Conservation (phyloP, 2,329 filamentous ascomycete genomes). For the Penicillium sp. region DNA sequence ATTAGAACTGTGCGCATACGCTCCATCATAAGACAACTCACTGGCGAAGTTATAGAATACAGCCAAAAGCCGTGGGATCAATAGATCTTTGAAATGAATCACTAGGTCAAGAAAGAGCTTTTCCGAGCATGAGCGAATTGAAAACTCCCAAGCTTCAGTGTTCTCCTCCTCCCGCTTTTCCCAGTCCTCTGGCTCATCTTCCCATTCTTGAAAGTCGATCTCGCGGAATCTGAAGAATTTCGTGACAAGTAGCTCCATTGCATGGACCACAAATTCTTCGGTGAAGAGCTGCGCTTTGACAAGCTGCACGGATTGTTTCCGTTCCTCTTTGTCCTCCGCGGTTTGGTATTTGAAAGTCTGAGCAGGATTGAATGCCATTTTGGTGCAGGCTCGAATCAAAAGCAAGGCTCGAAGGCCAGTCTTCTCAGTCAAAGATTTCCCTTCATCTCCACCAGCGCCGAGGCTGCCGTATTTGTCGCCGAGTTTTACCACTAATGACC, state of each 20-base stretch:
- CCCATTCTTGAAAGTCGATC: constrained; percentile 84
- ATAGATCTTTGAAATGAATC: constrained; percentile 77
- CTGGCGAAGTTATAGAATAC: constrained; percentile 78
- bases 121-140: constrained; percentile 86
- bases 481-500: constrained; percentile 73
- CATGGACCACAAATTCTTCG: constrained; percentile 69
- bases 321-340: constrained; percentile 70
- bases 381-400: constrained; percentile 74
- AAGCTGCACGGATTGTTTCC: constrained; percentile 62
- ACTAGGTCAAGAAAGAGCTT: constrained; percentile 90
- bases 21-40: constrained; percentile 37
- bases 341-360: constrained; percentile 82
- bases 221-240: constrained; percentile 84
- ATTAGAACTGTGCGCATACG: constrained; percentile 16
- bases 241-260: constrained; percentile 80
- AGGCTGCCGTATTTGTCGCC: constrained; percentile 61
- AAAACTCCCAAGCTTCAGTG: constrained; percentile 84
- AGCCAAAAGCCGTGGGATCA: constrained; percentile 71
- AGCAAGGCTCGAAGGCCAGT: constrained; percentile 79
- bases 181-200: constrained; percentile 93
- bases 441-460: constrained; percentile 46
- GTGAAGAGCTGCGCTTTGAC: constrained; percentile 73
- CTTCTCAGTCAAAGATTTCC: constrained; percentile 64
- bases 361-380: constrained; percentile 75
- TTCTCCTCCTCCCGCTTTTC: constrained; percentile 83